Evolutionary conservation across 805 yeast species (phyloP).

Genomic region (Saccharomycopsis capsularis): DNA sequence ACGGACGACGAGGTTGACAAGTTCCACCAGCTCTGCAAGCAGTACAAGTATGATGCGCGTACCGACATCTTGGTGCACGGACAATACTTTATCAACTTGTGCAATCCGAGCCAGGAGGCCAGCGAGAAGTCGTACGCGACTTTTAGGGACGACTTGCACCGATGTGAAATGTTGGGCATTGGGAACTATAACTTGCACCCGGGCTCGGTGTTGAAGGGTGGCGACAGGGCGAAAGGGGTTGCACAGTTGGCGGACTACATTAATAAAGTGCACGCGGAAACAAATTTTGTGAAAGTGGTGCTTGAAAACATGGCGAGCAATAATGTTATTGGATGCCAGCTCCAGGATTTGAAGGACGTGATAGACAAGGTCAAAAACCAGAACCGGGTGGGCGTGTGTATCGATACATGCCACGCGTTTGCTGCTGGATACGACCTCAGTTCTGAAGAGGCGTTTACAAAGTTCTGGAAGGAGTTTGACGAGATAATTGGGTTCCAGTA

Average conservation of each 20-base stretch:
- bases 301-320: slow-evolving; percentile 98
- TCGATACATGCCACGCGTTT: slow-evolving; percentile 93
- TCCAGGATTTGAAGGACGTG: slow-evolving; percentile 69
- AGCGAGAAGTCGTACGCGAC: slow-evolving; percentile 68
- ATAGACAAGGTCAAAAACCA: slow-evolving; percentile 77
- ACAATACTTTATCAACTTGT: slow-evolving; percentile 85
- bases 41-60: slow-evolving; percentile 60
- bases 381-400: slow-evolving; percentile 84
- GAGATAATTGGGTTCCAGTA: slow-evolving; percentile 65
- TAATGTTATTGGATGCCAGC: slow-evolving; percentile 72
- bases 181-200: slow-evolving; percentile 91
- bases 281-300: slow-evolving; percentile 77
- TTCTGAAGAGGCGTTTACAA: slow-evolving; percentile 46
- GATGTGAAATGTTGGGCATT: slow-evolving; percentile 81
- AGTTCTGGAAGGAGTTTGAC: slow-evolving; percentile 77
- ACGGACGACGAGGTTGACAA: slow-evolving; percentile 57
- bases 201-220: slow-evolving; percentile 73
- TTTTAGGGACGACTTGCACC: slow-evolving; percentile 74
- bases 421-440: slow-evolving; percentile 93
- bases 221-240: slow-evolving; percentile 59
- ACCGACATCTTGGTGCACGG: slow-evolving; percentile 92
- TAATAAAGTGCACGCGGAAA: slow-evolving; percentile 67
- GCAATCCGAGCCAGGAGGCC: slow-evolving; percentile 81
- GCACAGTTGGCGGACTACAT: slow-evolving; percentile 68
- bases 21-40: slow-evolving; percentile 57